Percentiles rank a stretch among this genome's conserved stretches.
Evolutionary conservation across 495 filamentous ascomycete genomes (phyloP).

Genomic region (Cercophora sp.): DNA sequence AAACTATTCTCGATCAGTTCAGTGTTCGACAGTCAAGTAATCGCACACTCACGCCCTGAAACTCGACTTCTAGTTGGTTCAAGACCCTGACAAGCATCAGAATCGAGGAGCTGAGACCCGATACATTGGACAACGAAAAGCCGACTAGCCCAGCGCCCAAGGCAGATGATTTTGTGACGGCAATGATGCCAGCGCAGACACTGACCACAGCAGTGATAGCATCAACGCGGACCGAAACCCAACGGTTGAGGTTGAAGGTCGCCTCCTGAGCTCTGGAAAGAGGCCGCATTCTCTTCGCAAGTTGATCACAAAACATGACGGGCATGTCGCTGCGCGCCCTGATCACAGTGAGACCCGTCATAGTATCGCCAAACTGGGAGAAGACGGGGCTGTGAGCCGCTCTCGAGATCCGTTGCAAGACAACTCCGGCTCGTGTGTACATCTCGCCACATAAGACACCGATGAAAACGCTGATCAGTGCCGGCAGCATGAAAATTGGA

Average conservation of each 20-base stretch:
- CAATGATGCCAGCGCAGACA: constrained; percentile 43
- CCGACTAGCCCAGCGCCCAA: constrained; percentile 45
- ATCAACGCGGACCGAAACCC: constrained; percentile 47
- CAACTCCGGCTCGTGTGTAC: constrained; percentile 46
- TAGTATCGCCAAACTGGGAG: constrained; percentile 48
- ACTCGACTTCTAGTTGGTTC: constrained; percentile 48
- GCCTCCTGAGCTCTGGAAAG: constrained; percentile 39
- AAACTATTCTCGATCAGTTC: constrained; percentile 23
- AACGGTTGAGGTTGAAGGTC: constrained; percentile 48
- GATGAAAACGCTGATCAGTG: constrained; percentile 35
- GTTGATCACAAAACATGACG: constrained; percentile 35
- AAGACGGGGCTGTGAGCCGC: constrained; percentile 48
- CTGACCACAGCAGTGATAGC: constrained; percentile 45
- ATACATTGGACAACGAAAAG: constrained; percentile 48
- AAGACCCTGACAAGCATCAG: constrained; percentile 41
- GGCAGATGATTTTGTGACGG: constrained; percentile 36
- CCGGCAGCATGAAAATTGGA: constrained; percentile 46
- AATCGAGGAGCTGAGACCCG: constrained; percentile 45
- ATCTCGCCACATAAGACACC: constrained; percentile 46
- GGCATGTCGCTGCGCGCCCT: constrained; percentile 45
- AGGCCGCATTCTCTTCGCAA: constrained; percentile 40
- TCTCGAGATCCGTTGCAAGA: constrained; percentile 39
- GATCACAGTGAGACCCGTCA: constrained; percentile 45
- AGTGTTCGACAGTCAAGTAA: neutral
- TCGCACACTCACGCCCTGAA: constrained; percentile 37